Percentiles rank a stretch among this genome's conserved stretches.
These are phyloP conservation scores for Beauveria varroae DNA, from an alignment of 2,329 filamentous ascomycete genomes.

Conservation along the genomic window DNA sequence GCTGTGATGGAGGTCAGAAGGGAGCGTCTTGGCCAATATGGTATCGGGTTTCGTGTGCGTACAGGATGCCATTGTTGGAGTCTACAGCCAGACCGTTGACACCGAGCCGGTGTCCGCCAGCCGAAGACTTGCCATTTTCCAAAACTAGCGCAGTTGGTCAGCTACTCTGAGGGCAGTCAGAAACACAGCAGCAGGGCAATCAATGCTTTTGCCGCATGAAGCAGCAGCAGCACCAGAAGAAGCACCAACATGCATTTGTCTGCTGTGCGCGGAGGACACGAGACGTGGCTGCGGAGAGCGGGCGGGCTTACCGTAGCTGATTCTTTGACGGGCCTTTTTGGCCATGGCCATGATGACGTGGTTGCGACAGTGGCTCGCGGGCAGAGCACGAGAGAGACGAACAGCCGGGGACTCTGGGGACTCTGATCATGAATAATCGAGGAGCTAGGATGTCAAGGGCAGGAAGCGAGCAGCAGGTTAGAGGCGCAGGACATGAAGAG, in stretches of 20 bases:
- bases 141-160: conserved; percentile 37
- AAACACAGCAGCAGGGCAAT: too few species aligned
- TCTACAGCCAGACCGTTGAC: conserved; percentile 94
- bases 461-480: neutral
- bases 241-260: neutral
- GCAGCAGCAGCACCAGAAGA: neutral
- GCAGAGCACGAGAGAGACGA: neutral
- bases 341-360: conserved; percentile 39
- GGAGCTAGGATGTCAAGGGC: neutral
- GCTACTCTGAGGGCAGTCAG: neutral
- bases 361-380: conserved; percentile 3
- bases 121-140: conserved; percentile 49
- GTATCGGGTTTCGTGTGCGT: conserved; percentile 30
- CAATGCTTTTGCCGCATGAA: neutral
- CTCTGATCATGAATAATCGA: neutral
- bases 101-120: conserved; percentile 81
- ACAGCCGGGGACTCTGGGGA: neutral
- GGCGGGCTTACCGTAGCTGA: conserved; percentile 53
- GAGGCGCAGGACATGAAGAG: neutral
- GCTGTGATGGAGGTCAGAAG: conserved; percentile 37
- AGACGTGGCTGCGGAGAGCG: conserved; percentile 1
- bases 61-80: conserved; percentile 76
- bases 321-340: conserved; percentile 61
- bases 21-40: conserved; percentile 12
- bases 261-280: conserved; percentile 12